Evolutionary conservation across 352 stramenopile species (phyloP), one percentile per base, ranked within the genome.

Genomic region (Phytophthora pini): DNA sequence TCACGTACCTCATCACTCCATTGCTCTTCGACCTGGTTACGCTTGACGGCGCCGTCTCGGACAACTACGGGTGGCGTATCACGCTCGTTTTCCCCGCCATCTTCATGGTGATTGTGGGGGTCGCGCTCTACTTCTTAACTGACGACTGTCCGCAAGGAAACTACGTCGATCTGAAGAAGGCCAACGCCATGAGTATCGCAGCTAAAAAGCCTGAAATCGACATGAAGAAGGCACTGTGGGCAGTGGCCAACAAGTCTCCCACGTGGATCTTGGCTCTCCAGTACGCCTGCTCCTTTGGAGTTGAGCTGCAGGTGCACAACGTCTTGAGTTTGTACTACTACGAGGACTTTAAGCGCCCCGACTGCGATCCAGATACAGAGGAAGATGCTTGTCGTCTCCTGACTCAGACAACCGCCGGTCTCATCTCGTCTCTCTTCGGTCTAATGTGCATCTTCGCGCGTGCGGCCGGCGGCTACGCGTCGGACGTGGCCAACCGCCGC

Each of bases 271-370:
- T 36, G 29, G 91, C 90, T 47, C 72, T 97, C 62, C 89, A 98
- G 65, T 98, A 98, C 53, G 94, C 87, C 2, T 93, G 84, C 64
- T 98, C 89, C 72, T 98, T 99, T 67, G 95, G 95, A 41, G 84
- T 98, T 34, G 94, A 98, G 66, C 75, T 99, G 4, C 95, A 95
- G 44, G 92, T 98, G 54, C 97, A 98, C 80, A 98, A 98, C 70
- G 89, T 93, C 41, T 84, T 96, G 34, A 93, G 89, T 24, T 64
- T 88, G 26, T 96, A 97, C 72, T 98, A 98, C 68, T 93, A 89
- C 41, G 79, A 95, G 31, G 84, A 92, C 39, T 98, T 98, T 54
- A 81, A 70, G 17, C 74, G 84, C 15, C 57, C 69, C 1, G 83
- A 80, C 46, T 89, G 80, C 36, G 64, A 82, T 3, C 54, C 56